Evolutionary conservation across 1,139 yeast species (phyloP), one percentile per base, ranked within the genome.

Genomic region (Lodderomyces parapsilosis): DNA sequence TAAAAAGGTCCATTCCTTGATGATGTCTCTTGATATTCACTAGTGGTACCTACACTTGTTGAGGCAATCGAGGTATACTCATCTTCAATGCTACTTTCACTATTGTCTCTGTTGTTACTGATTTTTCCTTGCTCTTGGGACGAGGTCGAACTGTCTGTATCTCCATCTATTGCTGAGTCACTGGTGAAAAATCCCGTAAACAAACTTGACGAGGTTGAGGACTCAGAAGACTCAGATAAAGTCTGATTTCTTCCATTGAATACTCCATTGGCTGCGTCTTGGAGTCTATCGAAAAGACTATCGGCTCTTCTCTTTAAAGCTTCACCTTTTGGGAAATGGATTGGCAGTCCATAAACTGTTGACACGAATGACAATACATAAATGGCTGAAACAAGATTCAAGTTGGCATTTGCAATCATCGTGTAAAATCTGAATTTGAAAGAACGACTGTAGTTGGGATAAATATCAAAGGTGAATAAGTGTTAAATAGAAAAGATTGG

Each of bases 381-480:
- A 33, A 47, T 38, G 11, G 49, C 45, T 15, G 49, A 35, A 5
- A 47, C 31, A 13, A 49, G n/a, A 40, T 40, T 45, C 28, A 45
- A 47, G 24, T 41, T 46, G 17, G 39, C 30, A 18, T 46, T 46
- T 14, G 44, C 27, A n/a, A 46, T 39, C 49, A 46, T 46, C 10
- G 13, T 30, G 9, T 33, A 28, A 25, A 27, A 27, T 32, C 6
- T 7, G 13, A 33, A 14, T 33, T n/a, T 27, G 13, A 43, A 44
- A 19, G 49, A 44, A 46, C 36, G 48, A 44, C 38, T 24, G 36
- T 43, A 46, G 48, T 44, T 46, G 49, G 49, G 45, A 32, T 14
- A 18, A 17, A 9, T 37, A 28, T 38, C 20, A 24, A 19, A 36
- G 13, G 8, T n/a, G 28, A 24, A 4, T 27, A 17, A 27, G 7